Base-by-base conservation (phyloP, 2,329 filamentous ascomycete genomes). In the Colletotrichum eleusines region DNA sequence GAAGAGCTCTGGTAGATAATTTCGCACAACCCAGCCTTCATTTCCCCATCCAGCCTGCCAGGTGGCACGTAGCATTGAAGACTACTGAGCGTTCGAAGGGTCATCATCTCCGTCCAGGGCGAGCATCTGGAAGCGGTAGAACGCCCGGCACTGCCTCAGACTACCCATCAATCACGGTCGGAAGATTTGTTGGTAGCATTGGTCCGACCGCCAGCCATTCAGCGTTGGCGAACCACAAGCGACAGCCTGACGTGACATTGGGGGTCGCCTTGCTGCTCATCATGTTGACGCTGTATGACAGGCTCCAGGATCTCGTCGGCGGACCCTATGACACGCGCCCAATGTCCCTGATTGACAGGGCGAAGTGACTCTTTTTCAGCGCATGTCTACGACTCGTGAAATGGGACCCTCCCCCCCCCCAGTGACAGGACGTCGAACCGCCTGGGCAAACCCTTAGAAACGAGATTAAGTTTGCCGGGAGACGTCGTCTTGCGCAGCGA, bases 391-490 rank as follows among this genome's bases (percentile, higher is more conserved):
- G 69, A 63, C 68, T 71, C 51, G 53, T 71, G 69, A 63, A 59
- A 58, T 68, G 64, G 64, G 31, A n/a, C n/a, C n/a, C n/a, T n/a
- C n/a, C n/a, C n/a, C n/a, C 38, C 51, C 53, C 53, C 38, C 40
- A 28, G 50, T 48, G 64, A 16, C 53, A 40, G 8, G 11, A 46
- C 48, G 66, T 55, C 54, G 66, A 66, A 66, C 60, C 54, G 66
- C 48, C 62, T 69, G 38, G 66, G 62, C 66, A 31, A 50, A 48
- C 55, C 46, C 55, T 31, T 63, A 38, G 58, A 71, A 69, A 71
- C 69, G 64, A 71, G 69, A 71, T 71, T 71, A 64, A 71, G 64
- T 71, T 71, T 71, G 58, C 69, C n/a, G 69, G 58, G 64, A 68
- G 57, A 35, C 51, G 58, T 53, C 59, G 58, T 44, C 57, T 68